These are phyloP conservation scores for Diplocarpon rosae DNA, from an alignment of 2,329 filamentous ascomycete species.

Conservation along the genomic window DNA sequence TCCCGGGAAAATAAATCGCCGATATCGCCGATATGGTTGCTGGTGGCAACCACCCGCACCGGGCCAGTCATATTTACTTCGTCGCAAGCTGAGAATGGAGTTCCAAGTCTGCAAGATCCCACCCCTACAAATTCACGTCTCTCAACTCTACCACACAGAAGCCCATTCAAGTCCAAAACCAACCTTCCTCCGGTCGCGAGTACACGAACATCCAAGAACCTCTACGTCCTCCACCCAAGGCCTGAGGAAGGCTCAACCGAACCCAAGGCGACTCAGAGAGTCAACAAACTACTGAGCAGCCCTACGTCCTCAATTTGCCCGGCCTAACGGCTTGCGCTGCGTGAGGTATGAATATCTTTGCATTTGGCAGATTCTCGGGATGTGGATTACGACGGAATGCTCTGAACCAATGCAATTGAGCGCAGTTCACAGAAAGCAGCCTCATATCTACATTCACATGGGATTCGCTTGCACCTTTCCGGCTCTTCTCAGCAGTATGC, in stretches of 20 bases:
- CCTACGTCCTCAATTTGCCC: conserved; percentile 42
- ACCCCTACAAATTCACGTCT: not conserved
- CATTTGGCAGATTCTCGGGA: not conserved
- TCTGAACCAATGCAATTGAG: not conserved
- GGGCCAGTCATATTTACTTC: conserved; percentile 4
- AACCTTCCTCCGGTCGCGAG: conserved; percentile 17
- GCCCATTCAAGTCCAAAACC: no score
- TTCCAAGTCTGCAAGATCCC: not conserved
- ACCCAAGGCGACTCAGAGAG: conserved; percentile 26
- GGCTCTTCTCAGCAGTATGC: not conserved
- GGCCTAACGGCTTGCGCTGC: conserved; percentile 76
- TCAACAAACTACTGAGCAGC: conserved; percentile 39
- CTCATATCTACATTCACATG: not conserved
- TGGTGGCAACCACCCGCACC: no score
- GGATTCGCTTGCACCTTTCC: not conserved
- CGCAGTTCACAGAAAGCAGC: not conserved
- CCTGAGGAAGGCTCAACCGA: conserved; percentile 21
- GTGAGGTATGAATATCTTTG: conserved; percentile 50
- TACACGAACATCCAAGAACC: conserved; percentile 4
- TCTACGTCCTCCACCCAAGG: conserved; percentile 11
- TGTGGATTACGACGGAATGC: no score
- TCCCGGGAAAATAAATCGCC: no score
- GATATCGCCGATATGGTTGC: no score
- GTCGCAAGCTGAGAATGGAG: not conserved
- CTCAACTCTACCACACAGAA: conserved; percentile 1